phyloP scores from a whole-genome alignment of 2,329 filamentous ascomycete genomes.

The Exophiala viscosa region DNA sequence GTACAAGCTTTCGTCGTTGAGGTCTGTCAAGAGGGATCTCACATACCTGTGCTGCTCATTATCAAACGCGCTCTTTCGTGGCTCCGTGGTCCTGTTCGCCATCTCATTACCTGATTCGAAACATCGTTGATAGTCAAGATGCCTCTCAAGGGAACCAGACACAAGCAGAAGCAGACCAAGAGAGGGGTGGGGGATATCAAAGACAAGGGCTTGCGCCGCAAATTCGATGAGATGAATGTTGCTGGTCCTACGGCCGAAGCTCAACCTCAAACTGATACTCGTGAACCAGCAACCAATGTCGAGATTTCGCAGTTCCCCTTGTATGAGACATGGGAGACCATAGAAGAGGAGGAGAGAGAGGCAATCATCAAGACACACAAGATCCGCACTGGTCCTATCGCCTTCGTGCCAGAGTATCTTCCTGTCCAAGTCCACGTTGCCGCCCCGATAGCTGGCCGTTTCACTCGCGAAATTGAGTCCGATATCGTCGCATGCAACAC shows the following conservation, averaged over 20 bases:
- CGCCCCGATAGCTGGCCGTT: slow-evolving; percentile 2
- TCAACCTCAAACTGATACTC: background rate
- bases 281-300: background rate
- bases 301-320: slow-evolving; percentile 3
- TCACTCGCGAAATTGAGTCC: slow-evolving; percentile 13
- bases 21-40: too few species aligned
- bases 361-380: background rate
- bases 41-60: too few species aligned
- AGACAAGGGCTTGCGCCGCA: background rate
- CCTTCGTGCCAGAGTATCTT: slow-evolving; percentile 3
- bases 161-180: background rate
- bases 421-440: slow-evolving; percentile 10
- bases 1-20: too few species aligned
- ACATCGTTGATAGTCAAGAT: background rate
- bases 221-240: slow-evolving; percentile 1
- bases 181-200: background rate
- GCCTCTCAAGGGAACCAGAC: background rate
- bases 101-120: background rate
- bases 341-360: slow-evolving; percentile 1
- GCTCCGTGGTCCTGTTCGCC: too few species aligned
- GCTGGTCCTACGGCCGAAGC: background rate
- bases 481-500: slow-evolving; percentile 10
- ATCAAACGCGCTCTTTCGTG: background rate
- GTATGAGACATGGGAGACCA: slow-evolving; percentile 5
- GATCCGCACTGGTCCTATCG: background rate